These are phyloP conservation scores for Erodium chrysanthum DNA, from an alignment of 441 rosid genomes.

Conservation along the genomic window DNA sequence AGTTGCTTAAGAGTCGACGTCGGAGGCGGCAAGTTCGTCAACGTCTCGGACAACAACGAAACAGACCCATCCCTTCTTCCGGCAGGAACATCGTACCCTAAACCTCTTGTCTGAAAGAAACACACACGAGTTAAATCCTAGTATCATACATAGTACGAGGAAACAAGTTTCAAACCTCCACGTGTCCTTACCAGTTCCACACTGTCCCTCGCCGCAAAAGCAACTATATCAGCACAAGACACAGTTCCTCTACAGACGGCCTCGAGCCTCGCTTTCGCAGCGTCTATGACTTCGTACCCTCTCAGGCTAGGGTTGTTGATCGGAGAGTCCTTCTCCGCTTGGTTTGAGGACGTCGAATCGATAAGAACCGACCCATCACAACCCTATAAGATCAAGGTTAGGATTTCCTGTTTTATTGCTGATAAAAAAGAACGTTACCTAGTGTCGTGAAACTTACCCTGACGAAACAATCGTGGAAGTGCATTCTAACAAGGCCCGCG, in stretches of 20 bases:
- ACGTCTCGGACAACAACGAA: conserved; percentile 28
- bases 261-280: conserved; percentile 35
- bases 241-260: conserved; percentile 28
- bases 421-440: background rate
- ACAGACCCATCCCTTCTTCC: conserved; percentile 47
- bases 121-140: background rate
- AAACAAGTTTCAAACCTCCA: conserved; percentile 19
- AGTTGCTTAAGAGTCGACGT: conserved; percentile 28
- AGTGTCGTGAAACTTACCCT: conserved; percentile 30
- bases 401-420: too few species aligned
- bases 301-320: conserved; percentile 35
- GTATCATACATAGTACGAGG: background rate
- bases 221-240: conserved; percentile 47
- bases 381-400: conserved; percentile 32
- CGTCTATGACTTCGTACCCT: conserved; percentile 41
- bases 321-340: conserved; percentile 45
- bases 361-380: conserved; percentile 45
- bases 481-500: conserved; percentile 45
- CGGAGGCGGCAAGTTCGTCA: conserved; percentile 29
- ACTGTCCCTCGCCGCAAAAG: conserved; percentile 47
- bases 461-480: conserved; percentile 52
- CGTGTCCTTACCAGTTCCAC: too few species aligned
- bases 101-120: conserved; percentile 31
- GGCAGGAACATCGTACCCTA: conserved; percentile 36
- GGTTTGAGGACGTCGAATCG: conserved; percentile 34